Conservation (phyloP, 176 grass and related monocot genomes). For the Eleusine coracana region DNA sequence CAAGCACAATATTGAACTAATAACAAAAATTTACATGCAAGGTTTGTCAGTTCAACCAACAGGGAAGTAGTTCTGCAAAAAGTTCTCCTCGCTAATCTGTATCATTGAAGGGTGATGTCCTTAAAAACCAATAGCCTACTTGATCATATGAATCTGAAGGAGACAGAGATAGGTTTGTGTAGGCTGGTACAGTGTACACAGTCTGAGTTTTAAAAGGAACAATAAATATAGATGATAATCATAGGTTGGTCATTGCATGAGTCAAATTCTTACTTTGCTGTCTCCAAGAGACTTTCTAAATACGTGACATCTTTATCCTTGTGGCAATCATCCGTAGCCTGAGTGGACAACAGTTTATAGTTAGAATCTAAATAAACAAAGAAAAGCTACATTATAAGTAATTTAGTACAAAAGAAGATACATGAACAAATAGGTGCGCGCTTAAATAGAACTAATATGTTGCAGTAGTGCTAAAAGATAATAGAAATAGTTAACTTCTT, state of each 20-base stretch:
- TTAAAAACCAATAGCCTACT: conserved; percentile 3
- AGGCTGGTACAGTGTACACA: not conserved
- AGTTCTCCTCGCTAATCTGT: not conserved
- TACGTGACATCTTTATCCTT: conserved; percentile 45
- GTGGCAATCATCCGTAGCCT: conserved; percentile 37
- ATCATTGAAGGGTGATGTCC: not conserved
- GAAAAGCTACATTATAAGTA: not conserved
- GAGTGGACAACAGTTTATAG: conserved; percentile 1
- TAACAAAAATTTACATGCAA: not conserved
- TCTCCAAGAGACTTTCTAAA: conserved; percentile 45
- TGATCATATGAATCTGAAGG: conserved; percentile 13
- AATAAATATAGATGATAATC: not conserved
- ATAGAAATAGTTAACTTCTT: not conserved
- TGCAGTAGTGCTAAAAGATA: not conserved
- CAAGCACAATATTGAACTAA: not conserved
- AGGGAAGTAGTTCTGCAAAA: not conserved
- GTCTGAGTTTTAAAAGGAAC: conserved; percentile 6
- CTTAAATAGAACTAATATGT: not conserved
- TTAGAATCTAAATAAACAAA: conserved; percentile 18
- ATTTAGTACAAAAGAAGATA: not conserved
- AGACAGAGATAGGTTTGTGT: not conserved
- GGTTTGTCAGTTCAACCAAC: not conserved
- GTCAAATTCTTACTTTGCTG: conserved; percentile 46
- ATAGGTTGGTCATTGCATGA: not conserved
- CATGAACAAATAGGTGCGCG: conserved; percentile 10